Conservation (phyloP, 805 yeast species). For the Metschnikowia lachancei region DNA sequence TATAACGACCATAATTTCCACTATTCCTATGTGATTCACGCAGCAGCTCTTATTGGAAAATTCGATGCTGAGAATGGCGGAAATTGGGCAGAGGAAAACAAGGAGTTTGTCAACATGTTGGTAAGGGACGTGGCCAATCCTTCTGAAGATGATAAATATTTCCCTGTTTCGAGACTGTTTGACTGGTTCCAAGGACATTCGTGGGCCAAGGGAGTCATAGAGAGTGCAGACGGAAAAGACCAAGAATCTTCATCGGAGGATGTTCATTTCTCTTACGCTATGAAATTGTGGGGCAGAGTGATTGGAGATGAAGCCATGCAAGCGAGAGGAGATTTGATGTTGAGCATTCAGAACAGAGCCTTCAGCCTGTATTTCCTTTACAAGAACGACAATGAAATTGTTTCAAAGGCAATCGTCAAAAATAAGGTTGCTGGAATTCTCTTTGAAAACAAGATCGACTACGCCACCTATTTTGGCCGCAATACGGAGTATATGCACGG, state of each 20-base stretch:
- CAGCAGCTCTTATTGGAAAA: conserved; percentile 76
- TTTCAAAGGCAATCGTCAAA: conserved; percentile 49
- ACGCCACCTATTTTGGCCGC: conserved; percentile 69
- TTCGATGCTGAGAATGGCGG: conserved; percentile 62
- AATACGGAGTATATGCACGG: conserved; percentile 67
- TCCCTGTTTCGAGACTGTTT: conserved; percentile 64
- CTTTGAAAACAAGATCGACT: conserved; percentile 70
- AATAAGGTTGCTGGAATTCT: conserved; percentile 69
- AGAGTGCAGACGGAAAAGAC: conserved; percentile 65
- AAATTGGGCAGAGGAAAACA: conserved; percentile 46
- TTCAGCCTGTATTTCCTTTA: conserved; percentile 57
- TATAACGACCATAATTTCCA: conserved; percentile 90
- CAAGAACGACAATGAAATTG: conserved; percentile 38
- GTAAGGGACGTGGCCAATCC: conserved; percentile 72
- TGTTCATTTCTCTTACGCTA: conserved; percentile 63
- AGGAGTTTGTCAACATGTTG: conserved; percentile 58
- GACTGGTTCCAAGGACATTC: conserved; percentile 76
- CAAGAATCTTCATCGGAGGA: conserved; percentile 74
- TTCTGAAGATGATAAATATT: conserved; percentile 46
- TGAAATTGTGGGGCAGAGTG: conserved; percentile 66
- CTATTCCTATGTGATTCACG: conserved; percentile 78
- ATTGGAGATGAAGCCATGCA: conserved; percentile 52
- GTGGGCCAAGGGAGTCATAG: conserved; percentile 69
- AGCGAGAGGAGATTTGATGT: conserved; percentile 55
- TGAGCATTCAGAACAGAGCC: conserved; percentile 53